These are phyloP conservation scores for Linnemannia hyalina DNA, from an alignment of 192 early-diverging fungal genomes.

Conservation along the genomic window DNA sequence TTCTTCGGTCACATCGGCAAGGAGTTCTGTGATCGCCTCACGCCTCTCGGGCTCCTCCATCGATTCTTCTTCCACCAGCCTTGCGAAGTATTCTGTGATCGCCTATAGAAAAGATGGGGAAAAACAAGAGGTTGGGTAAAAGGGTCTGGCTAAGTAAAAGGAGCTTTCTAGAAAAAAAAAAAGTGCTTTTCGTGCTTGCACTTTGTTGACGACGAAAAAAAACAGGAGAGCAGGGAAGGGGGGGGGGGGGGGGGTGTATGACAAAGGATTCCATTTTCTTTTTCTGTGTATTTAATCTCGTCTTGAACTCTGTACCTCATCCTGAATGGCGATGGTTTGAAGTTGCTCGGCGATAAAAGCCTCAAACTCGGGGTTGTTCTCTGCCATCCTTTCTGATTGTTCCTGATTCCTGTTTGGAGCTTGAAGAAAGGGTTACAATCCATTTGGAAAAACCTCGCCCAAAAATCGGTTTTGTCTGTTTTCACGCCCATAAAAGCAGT, in stretches of 20 bases:
- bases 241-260: no score
- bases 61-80: slow-evolving; percentile 73
- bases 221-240: no score
- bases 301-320: slow-evolving; percentile 35
- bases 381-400: slow-evolving; percentile 19
- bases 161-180: no score
- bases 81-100: slow-evolving; percentile 76
- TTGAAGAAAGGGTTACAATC: no score
- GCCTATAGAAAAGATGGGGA: slow-evolving; percentile 43
- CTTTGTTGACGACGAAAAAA: no score
- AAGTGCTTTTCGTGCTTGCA: no score
- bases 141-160: no score
- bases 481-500: no score
- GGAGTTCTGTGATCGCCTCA: slow-evolving; percentile 77
- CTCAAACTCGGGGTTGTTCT: slow-evolving; percentile 47
- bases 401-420: not conserved
- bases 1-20: slow-evolving; percentile 71
- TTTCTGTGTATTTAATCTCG: not conserved
- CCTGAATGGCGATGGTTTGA: slow-evolving; percentile 37
- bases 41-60: slow-evolving; percentile 74
- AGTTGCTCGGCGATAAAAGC: slow-evolving; percentile 45
- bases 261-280: not conserved
- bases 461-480: no score
- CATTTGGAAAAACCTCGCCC: not conserved
- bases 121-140: not conserved